These are phyloP conservation scores for Hortaea werneckii DNA, from an alignment of 2,329 filamentous ascomycete species.

Conservation along the genomic window DNA sequence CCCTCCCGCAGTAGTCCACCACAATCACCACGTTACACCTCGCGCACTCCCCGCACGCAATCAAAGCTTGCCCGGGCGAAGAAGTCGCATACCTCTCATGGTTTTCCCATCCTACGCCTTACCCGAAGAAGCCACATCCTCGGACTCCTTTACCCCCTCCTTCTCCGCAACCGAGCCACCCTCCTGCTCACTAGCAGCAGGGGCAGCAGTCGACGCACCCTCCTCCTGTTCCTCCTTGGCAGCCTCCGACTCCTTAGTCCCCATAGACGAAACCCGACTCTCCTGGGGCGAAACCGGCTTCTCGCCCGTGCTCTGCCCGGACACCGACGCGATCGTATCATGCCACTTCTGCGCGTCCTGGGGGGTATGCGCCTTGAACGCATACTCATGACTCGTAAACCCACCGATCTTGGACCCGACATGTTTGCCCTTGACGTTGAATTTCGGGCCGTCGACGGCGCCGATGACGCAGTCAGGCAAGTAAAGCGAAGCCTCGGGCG, in stretches of 20 bases:
- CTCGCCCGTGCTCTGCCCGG: constrained; percentile 40
- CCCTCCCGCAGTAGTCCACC: too few species aligned
- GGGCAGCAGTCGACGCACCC: too few species aligned
- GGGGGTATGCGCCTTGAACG: constrained; percentile 78
- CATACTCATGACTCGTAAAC: constrained; percentile 70
- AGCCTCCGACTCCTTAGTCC: background rate
- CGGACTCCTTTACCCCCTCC: too few species aligned
- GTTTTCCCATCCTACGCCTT: too few species aligned
- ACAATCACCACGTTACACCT: too few species aligned
- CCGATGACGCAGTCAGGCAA: constrained; percentile 82
- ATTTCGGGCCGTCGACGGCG: constrained; percentile 64
- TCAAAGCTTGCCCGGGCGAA: too few species aligned
- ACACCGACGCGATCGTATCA: constrained; percentile 55
- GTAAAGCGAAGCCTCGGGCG: constrained; percentile 80
- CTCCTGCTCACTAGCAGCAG: too few species aligned
- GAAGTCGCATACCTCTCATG: too few species aligned
- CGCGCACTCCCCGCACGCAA: too few species aligned
- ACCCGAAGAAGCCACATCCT: too few species aligned
- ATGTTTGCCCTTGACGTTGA: constrained; percentile 89
- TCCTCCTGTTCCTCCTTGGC: background rate
- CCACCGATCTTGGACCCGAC: constrained; percentile 69
- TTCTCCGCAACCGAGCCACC: too few species aligned
- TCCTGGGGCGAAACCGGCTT: constrained; percentile 17
- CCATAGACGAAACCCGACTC: constrained; percentile 1
- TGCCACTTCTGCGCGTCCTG: constrained; percentile 80